Conservation (phyloP, 257 asterid species). For the Datura wrightii region DNA sequence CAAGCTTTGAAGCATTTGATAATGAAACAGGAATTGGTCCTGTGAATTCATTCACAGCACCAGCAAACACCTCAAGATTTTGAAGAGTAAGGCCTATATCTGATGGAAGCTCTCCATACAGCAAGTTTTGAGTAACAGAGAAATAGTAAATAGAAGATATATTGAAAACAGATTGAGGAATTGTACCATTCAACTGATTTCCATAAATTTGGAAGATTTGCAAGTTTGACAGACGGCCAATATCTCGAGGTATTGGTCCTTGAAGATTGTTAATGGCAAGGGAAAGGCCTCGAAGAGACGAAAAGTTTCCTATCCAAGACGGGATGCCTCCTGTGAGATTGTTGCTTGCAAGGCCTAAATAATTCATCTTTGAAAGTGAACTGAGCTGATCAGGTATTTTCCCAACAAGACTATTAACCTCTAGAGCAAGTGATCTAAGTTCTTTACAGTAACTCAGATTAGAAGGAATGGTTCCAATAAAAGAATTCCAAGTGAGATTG, state of each 20-base stretch:
- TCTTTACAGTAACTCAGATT: slow-evolving; percentile 38
- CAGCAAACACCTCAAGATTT: slow-evolving; percentile 31
- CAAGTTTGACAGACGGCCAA: slow-evolving; percentile 30
- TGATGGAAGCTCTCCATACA: slow-evolving; percentile 35
- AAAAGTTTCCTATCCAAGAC: slow-evolving; percentile 36
- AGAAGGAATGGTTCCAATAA: slow-evolving; percentile 35
- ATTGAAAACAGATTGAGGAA: slow-evolving; percentile 37
- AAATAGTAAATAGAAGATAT: slow-evolving; percentile 31
- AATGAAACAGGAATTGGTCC: slow-evolving; percentile 43
- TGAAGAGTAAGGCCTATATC: slow-evolving; percentile 39
- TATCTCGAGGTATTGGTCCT: slow-evolving; percentile 37
- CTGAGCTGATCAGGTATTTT: slow-evolving; percentile 33
- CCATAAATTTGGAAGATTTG: slow-evolving; percentile 8
- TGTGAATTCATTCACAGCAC: slow-evolving; percentile 35
- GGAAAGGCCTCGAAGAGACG: slow-evolving; percentile 26
- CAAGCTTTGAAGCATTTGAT: slow-evolving; percentile 41
- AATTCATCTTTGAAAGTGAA: slow-evolving; percentile 27
- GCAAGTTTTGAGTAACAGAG: slow-evolving; percentile 27
- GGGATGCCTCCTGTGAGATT: slow-evolving; percentile 40
- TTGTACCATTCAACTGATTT: slow-evolving; percentile 34
- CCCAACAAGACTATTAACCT: slow-evolving; percentile 30
- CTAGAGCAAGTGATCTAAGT: slow-evolving; percentile 37
- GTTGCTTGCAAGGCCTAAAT: slow-evolving; percentile 32
- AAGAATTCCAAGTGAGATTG: slow-evolving; percentile 35
- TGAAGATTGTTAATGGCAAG: slow-evolving; percentile 26